These are phyloP conservation scores for Vaccinium vitisidaea DNA, from an alignment of 148 eudicot genomes.

Conservation along the genomic window DNA sequence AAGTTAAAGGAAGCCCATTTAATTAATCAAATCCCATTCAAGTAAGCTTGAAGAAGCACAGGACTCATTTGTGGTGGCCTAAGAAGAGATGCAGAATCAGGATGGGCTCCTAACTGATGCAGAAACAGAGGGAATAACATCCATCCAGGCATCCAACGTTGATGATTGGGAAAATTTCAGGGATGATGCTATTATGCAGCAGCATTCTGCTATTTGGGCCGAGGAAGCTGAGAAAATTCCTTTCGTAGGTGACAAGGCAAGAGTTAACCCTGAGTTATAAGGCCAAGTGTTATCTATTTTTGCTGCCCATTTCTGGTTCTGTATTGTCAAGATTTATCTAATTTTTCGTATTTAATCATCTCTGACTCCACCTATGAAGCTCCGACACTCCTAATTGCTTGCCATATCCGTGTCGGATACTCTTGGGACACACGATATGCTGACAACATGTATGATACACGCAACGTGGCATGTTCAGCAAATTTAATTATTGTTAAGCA, in stretches of 20 bases:
- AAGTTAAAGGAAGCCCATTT: not conserved
- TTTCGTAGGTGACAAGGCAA: constrained; percentile 78
- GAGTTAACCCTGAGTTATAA: not conserved
- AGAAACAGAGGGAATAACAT: constrained; percentile 24
- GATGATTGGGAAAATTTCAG: constrained; percentile 60
- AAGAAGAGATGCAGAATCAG: constrained; percentile 40
- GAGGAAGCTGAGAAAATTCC: constrained; percentile 68
- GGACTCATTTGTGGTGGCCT: not conserved
- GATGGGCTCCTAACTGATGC: constrained; percentile 32
- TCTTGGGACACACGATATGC: too few species aligned
- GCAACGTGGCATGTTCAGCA: too few species aligned
- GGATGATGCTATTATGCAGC: constrained; percentile 80
- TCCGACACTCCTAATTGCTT: too few species aligned
- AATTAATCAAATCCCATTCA: not conserved
- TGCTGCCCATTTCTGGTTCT: not conserved
- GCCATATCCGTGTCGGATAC: too few species aligned
- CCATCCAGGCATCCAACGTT: constrained; percentile 26
- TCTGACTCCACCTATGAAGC: not conserved
- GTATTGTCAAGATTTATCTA: constrained; percentile 48
- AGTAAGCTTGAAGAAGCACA: not conserved
- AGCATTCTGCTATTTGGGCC: constrained; percentile 73
- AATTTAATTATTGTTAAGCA: too few species aligned
- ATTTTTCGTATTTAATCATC: constrained; percentile 17
- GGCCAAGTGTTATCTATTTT: not conserved
- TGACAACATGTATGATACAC: too few species aligned